Percentiles rank a stretch among this genome's conserved stretches.
Evolutionary conservation across 2,329 filamentous ascomycete genomes (phyloP).

Genomic region (Paraphoma sp.): DNA sequence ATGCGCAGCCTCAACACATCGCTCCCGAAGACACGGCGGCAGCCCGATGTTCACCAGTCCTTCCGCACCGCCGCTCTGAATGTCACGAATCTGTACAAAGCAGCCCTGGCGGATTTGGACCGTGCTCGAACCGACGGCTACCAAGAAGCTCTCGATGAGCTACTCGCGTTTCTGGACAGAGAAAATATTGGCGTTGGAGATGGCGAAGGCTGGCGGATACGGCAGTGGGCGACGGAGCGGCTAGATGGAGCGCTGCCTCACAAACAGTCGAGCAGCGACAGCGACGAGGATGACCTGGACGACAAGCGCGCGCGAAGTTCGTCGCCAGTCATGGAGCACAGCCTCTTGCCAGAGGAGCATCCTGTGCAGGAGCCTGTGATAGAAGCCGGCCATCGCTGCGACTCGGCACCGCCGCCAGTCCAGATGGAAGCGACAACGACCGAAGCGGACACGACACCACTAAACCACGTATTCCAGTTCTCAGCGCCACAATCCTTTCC

Average conservation of each 20-base stretch:
- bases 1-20: conserved; percentile 52
- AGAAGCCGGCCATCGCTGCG: conserved; percentile 28
- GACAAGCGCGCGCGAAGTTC: conserved; percentile 65
- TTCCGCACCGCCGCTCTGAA: conserved; percentile 93
- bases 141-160: conserved; percentile 90
- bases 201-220: conserved; percentile 74
- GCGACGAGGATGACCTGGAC: conserved; percentile 71
- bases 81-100: conserved; percentile 96
- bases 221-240: conserved; percentile 73
- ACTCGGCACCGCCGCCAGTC: conserved; percentile 49
- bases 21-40: conserved; percentile 44
- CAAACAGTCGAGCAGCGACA: conserved; percentile 64
- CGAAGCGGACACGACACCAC: conserved; percentile 35
- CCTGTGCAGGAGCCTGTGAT: conserved; percentile 24
- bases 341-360: conserved; percentile 53
- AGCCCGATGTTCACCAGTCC: conserved; percentile 73
- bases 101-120: conserved; percentile 77
- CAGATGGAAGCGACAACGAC: conserved; percentile 42
- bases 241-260: conserved; percentile 66
- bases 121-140: conserved; percentile 83
- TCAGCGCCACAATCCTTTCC: conserved; percentile 69
- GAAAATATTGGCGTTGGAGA: conserved; percentile 79
- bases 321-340: conserved; percentile 64
- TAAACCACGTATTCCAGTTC: conserved; percentile 67
- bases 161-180: conserved; percentile 84